Conservation (phyloP, 1,139 yeast species). For the Yamadazyma friedrichii region DNA sequence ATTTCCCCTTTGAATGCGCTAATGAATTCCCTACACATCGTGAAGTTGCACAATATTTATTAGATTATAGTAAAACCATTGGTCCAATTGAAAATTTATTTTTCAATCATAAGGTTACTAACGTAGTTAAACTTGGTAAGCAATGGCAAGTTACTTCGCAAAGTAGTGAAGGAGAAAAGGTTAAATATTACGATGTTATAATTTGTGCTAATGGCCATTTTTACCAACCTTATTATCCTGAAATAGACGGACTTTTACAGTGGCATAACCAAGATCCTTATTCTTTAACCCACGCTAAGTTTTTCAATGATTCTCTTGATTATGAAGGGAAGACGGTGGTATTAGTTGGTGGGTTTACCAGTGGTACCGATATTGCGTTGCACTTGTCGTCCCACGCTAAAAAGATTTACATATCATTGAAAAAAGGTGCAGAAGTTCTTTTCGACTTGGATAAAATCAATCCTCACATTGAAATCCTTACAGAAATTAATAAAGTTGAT, state of each 20-base stretch:
- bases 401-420: constrained; percentile 36
- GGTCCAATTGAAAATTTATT: constrained; percentile 19
- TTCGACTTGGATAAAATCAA: constrained; percentile 6
- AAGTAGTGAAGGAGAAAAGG: not conserved
- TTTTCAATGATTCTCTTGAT: constrained; percentile 29
- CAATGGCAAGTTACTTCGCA: constrained; percentile 5
- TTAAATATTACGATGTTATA: constrained; percentile 38
- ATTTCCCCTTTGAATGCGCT: constrained; percentile 27
- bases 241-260: constrained; percentile 35
- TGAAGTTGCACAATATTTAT: constrained; percentile 39
- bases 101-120: constrained; percentile 23
- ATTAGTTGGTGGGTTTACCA: constrained; percentile 46
- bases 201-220: constrained; percentile 50
- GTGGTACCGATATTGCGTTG: constrained; percentile 48
- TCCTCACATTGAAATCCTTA: constrained; percentile 19
- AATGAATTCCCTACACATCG: constrained; percentile 35
- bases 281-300: constrained; percentile 43
- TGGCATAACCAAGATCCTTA: constrained; percentile 34
- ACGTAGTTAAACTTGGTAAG: constrained; percentile 12
- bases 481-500: constrained; percentile 28
- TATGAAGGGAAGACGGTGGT: constrained; percentile 38
- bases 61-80: constrained; percentile 31
- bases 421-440: constrained; percentile 11
- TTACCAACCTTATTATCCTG: constrained; percentile 44
- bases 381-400: constrained; percentile 40